Percentiles rank a stretch among this genome's conserved stretches.
These are phyloP conservation scores for Canavalia gladiata DNA, from an alignment of 306 rosid genomes.

Conservation along the genomic window DNA sequence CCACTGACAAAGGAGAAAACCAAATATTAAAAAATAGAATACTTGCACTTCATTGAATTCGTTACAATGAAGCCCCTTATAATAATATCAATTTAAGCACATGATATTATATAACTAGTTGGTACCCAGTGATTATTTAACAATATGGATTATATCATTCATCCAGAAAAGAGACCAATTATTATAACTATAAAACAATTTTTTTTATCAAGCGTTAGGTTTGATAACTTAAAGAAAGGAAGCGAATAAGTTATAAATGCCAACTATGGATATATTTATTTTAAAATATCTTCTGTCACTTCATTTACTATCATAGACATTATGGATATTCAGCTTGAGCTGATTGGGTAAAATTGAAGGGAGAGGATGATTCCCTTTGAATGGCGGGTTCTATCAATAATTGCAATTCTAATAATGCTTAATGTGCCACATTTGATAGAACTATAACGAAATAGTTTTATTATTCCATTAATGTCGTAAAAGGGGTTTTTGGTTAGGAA, in stretches of 20 bases:
- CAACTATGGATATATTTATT: background rate
- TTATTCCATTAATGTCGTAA: background rate
- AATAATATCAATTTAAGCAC: background rate
- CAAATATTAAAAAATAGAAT: background rate
- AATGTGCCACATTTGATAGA: background rate
- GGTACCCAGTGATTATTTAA: background rate
- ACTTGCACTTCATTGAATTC: background rate
- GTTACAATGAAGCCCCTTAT: background rate
- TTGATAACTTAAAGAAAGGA: background rate
- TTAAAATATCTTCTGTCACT: background rate
- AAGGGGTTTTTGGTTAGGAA: background rate
- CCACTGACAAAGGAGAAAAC: background rate
- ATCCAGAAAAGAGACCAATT: background rate
- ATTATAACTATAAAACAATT: slow-evolving; percentile 1
- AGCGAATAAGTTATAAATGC: background rate
- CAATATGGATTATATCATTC: background rate
- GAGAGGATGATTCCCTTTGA: background rate
- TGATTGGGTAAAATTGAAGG: background rate
- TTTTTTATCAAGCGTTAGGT: background rate
- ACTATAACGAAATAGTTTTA: background rate
- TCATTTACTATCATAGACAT: background rate
- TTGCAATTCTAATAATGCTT: slow-evolving; percentile 1
- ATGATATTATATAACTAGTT: background rate
- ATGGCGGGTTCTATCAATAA: slow-evolving; percentile 3
- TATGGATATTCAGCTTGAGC: background rate